Base-by-base conservation (phyloP, 768 basidiomycete genomes). In the Boletus rufocinnamomeus region DNA sequence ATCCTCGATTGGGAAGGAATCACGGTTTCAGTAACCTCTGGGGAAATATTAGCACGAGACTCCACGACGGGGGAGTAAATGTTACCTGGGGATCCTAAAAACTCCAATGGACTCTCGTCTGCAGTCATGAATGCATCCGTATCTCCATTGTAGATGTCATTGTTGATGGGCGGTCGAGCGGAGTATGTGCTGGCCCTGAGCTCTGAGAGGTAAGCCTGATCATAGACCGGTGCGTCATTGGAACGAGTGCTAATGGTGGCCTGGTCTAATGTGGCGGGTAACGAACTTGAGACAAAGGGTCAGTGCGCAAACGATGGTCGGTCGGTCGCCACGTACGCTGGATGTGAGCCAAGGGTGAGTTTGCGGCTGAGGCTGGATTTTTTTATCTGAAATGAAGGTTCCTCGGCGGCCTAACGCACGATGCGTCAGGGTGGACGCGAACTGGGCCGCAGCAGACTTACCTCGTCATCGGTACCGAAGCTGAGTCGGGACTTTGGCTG, bases 321-420 rank as follows among this genome's bases (percentile, higher is more conserved):
- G 35, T 23, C 25, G 34, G 40, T 28, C 57, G 46, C 13, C 23
- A 69, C 73, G 53, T 54, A 85, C 83, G 82, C 75, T 52, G 85
- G 77, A 70, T 81, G 81, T 48, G 76, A 80, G 16, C 83, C 82
- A 43, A 88, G 72, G 2, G 82, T 67, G 60, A 90, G 67, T 63
- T 88, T 89, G 60, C 78, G 76, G 66, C 91, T 93, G 45, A 93
- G 76, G 53, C 72, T 87, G 2, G 89, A 91, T 74, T 91, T 94
- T 71, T 92, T 93, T 19, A 93, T 76, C 76, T 89, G 80, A 69
- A 94, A 93, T 0, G 80, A 76, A 57, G 91, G 86, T 9, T 79
- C 84, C 40, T 80, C 81, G 13, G 77, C 80, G 65, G 82, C 81
- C 85, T 90, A 46, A 52, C 28, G 44, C 44, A 9, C 47, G 40